Evolutionary conservation across 371 early-diverging fungal species (phyloP).

Genomic region (Lichtheimia hyalospora): DNA sequence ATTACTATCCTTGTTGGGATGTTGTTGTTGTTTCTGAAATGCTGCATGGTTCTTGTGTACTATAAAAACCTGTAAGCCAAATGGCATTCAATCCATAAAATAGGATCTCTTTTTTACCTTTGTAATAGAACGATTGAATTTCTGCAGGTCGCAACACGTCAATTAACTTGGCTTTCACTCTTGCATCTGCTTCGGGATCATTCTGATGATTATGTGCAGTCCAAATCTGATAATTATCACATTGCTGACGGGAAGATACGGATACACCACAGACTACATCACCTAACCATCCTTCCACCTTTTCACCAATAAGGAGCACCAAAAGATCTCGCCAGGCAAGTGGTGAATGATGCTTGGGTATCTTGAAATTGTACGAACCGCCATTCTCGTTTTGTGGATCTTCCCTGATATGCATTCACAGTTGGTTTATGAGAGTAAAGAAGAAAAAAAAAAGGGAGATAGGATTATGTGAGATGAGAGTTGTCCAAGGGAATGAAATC

Average conservation of each 20-base stretch:
- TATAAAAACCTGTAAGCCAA: slow-evolving; percentile 4
- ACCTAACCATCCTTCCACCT: slow-evolving; percentile 56
- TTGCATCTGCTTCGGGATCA: slow-evolving; percentile 22
- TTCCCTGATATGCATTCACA: slow-evolving; percentile 41
- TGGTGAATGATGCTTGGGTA: slow-evolving; percentile 54
- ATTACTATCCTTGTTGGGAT: background rate
- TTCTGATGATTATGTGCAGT: slow-evolving; percentile 43
- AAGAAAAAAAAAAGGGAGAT: background rate
- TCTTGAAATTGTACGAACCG: slow-evolving; percentile 72
- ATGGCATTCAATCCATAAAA: background rate
- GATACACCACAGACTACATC: slow-evolving; percentile 66
- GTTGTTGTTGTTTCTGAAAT: slow-evolving; percentile 27
- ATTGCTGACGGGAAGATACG: slow-evolving; percentile 58
- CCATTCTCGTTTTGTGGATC: slow-evolving; percentile 77
- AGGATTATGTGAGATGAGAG: too few relatives aligned
- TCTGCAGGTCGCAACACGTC: slow-evolving; percentile 47
- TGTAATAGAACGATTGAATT: slow-evolving; percentile 61
- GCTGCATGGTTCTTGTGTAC: slow-evolving; percentile 53
- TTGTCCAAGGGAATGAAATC: too few relatives aligned
- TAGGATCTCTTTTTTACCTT: slow-evolving; percentile 35
- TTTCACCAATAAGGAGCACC: slow-evolving; percentile 61
- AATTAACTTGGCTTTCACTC: slow-evolving; percentile 42
- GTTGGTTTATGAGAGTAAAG: background rate
- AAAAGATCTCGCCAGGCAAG: slow-evolving; percentile 59
- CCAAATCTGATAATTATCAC: slow-evolving; percentile 68